Conservation (phyloP, 2,329 filamentous ascomycete genomes). For the Penicillium olsonii region DNA sequence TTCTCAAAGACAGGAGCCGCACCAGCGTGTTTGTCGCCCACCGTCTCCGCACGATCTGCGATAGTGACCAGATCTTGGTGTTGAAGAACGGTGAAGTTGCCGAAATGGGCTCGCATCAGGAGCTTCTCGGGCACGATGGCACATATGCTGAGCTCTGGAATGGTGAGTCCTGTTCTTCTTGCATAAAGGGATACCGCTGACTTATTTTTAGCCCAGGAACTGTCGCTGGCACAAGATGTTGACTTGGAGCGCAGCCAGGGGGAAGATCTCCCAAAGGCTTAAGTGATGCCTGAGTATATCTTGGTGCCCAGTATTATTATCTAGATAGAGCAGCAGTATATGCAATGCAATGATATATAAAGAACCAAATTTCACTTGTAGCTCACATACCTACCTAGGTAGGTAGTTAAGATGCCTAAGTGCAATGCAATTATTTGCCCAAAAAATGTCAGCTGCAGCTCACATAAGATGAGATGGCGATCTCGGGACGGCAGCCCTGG, state of each 20-base stretch:
- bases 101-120: slow-evolving; percentile 83
- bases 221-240: slow-evolving; percentile 46
- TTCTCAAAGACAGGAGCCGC: slow-evolving; percentile 80
- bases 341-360: too few relatives aligned
- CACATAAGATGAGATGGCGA: too few relatives aligned
- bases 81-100: slow-evolving; percentile 80
- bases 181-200: background rate
- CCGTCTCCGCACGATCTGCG: slow-evolving; percentile 87
- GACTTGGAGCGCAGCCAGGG: slow-evolving; percentile 13
- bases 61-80: slow-evolving; percentile 91
- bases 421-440: too few relatives aligned
- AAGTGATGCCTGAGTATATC: too few relatives aligned
- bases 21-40: slow-evolving; percentile 97
- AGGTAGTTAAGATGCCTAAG: too few relatives aligned
- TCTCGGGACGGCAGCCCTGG: too few relatives aligned
- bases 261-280: slow-evolving; percentile 3
- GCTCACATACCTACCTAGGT: too few relatives aligned
- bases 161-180: slow-evolving; percentile 57
- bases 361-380: too few relatives aligned
- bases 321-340: too few relatives aligned
- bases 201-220: slow-evolving; percentile 60
- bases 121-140: slow-evolving; percentile 70
- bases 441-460: too few relatives aligned
- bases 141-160: slow-evolving; percentile 91
- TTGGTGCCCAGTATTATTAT: too few relatives aligned